Evolutionary conservation across 1,139 yeast species (phyloP), one percentile per base, ranked within the genome.

Genomic region (Meyerozyma elateridarum): DNA sequence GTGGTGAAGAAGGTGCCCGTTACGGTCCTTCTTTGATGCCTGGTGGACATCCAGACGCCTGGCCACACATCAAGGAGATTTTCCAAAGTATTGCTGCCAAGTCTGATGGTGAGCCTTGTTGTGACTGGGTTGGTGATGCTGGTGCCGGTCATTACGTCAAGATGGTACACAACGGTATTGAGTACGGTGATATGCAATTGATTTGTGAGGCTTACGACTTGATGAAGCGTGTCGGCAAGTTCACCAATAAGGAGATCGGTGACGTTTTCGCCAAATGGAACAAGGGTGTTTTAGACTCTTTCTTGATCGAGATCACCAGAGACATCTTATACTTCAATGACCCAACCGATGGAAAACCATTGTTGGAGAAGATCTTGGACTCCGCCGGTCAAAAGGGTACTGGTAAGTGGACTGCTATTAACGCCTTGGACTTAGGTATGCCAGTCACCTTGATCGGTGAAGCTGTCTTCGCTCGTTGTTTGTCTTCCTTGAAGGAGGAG

Each of bases 1-100:
- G 98, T 70, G 98, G 98, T 74, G 98, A 91, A 71, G 98, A 91
- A 66, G 98, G 98, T 77, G 98, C 98, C 54, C 87, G 98, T 73
- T 77, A 85, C 65, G 98, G 98, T 59, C 98, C 98, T 43, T 89
- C 97, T 45, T 77, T 91, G 68, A 91, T 91, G 98, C 98, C 98
- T 51, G 98, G 98, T 80, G 98, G 98, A 60, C 85, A 88, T 61
- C 76, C 73, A 49, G 96, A 85, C 54, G 98, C 98, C 46, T 91
- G 98, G 98, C 97, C 97, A 47, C 94, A 87, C 68, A 84, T 91
- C 59, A 91, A 91, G 79, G 81, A 78, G 41, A 91, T 91, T 56
- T 89, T 91, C 88, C 98, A 91, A 73, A 78, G 89, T 40, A 85
- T 91, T 53, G 71, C 97, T 38, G 98, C 98, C 57, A 87, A 91